phyloP scores from a whole-genome alignment of 1,139 yeast genomes.

The Nakaseomyces glabratus region DNA sequence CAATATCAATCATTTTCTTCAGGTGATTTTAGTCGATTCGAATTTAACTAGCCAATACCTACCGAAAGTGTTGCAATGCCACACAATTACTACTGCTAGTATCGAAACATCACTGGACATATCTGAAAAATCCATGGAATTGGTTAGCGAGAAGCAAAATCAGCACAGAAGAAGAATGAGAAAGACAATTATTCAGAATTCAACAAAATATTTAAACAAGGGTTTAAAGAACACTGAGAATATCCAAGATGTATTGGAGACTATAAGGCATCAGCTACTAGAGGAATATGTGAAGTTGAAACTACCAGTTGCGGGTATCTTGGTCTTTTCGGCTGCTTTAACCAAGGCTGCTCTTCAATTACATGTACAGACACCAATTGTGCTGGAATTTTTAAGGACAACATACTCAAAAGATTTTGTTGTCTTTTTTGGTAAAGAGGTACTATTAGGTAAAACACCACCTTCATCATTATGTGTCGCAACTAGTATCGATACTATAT shows the following conservation, averaged over 20 bases:
- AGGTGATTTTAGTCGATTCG: constrained; percentile 12
- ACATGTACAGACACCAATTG: constrained; percentile 37
- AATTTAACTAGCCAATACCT: constrained; percentile 12
- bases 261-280: constrained; percentile 12
- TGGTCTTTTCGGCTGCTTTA: constrained; percentile 36
- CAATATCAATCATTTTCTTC: constrained; percentile 24
- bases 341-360: constrained; percentile 35
- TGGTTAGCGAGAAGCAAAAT: constrained; percentile 22
- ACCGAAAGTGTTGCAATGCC: constrained; percentile 19
- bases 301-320: constrained; percentile 27
- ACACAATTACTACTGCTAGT: constrained; percentile 17
- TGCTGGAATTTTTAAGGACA: constrained; percentile 28
- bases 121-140: constrained; percentile 20
- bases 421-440: constrained; percentile 35
- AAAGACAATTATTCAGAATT: constrained; percentile 36
- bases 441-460: constrained; percentile 39
- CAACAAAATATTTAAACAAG: constrained; percentile 26
- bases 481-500: constrained; percentile 29
- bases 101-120: constrained; percentile 22
- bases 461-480: constrained; percentile 32
- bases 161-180: constrained; percentile 44
- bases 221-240: constrained; percentile 15
- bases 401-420: constrained; percentile 20
- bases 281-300: constrained; percentile 16
- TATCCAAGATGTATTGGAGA: constrained; percentile 9